phyloP scores from a whole-genome alignment of 345 rosid species.

The Tarenaya hassleriana region DNA sequence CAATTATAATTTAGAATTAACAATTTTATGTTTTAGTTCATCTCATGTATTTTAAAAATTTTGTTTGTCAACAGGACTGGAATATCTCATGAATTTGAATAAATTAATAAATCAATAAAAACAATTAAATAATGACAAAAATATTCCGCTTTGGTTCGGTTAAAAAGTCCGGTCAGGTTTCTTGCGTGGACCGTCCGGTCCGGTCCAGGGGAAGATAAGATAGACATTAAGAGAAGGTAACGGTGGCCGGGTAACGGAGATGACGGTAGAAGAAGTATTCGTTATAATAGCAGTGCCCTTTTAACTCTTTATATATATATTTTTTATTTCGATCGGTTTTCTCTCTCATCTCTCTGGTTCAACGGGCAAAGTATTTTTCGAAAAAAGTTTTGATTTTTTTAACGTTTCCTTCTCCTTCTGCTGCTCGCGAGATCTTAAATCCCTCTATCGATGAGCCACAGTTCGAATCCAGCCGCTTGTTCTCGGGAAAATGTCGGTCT shows the following conservation, averaged over 20 bases:
- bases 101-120: background rate
- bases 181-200: slow-evolving; percentile 20
- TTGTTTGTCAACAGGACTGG: background rate
- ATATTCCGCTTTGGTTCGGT: slow-evolving; percentile 4
- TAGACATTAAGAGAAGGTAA: slow-evolving; percentile 26
- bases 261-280: slow-evolving; percentile 54
- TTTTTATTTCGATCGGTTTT: slow-evolving; percentile 25
- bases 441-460: slow-evolving; percentile 38
- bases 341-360: slow-evolving; percentile 43
- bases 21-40: no score
- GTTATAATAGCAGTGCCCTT: slow-evolving; percentile 33
- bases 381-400: slow-evolving; percentile 33
- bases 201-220: background rate
- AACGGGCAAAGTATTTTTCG: slow-evolving; percentile 81
- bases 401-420: slow-evolving; percentile 25
- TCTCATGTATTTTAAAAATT: no score
- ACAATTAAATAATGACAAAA: background rate
- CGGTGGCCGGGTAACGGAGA: slow-evolving; percentile 62
- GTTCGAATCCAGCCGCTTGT: slow-evolving; percentile 54
- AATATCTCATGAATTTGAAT: background rate
- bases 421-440: slow-evolving; percentile 15
- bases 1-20: no score
- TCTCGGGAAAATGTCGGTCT: slow-evolving; percentile 37
- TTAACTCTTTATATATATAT: slow-evolving; percentile 9
- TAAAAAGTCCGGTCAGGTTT: background rate